phyloP scores from a whole-genome alignment of 345 rosid species.

The Dipteronia dyeriana region DNA sequence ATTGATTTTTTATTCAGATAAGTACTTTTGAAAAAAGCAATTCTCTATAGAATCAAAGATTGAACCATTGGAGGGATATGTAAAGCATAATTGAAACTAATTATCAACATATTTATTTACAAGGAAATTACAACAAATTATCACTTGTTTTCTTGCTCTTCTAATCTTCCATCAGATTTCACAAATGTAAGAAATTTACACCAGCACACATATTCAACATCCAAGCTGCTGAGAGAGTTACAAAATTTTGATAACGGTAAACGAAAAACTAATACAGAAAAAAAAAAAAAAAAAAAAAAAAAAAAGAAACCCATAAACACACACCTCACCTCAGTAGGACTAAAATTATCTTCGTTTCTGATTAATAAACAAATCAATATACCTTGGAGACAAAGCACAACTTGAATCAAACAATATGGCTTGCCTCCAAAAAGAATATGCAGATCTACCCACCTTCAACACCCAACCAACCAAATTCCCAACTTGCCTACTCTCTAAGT shows the following conservation, averaged over 20 bases:
- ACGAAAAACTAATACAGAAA: background rate
- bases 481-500: slow-evolving; percentile 33
- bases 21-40: too few relatives aligned
- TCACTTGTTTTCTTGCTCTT: slow-evolving; percentile 19
- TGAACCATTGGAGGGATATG: background rate
- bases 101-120: slow-evolving; percentile 39
- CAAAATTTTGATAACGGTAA: slow-evolving; percentile 14
- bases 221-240: slow-evolving; percentile 25
- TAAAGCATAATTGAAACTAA: background rate
- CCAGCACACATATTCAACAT: slow-evolving; percentile 29
- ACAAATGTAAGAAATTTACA: slow-evolving; percentile 39
- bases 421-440: slow-evolving; percentile 74
- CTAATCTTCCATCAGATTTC: slow-evolving; percentile 30
- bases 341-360: slow-evolving; percentile 29
- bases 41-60: too few relatives aligned
- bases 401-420: slow-evolving; percentile 35
- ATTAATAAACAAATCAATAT: slow-evolving; percentile 47
- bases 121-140: slow-evolving; percentile 38
- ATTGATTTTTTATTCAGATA: background rate
- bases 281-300: too few relatives aligned
- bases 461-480: slow-evolving; percentile 41
- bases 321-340: slow-evolving; percentile 32
- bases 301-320: slow-evolving; percentile 23
- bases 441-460: slow-evolving; percentile 31
- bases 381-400: slow-evolving; percentile 45